A percentile compares a stretch with the other conserved stretches of the same genome.
Conservation (phyloP, 2,329 filamentous ascomycete species). For the Arthroderma sp. region DNA sequence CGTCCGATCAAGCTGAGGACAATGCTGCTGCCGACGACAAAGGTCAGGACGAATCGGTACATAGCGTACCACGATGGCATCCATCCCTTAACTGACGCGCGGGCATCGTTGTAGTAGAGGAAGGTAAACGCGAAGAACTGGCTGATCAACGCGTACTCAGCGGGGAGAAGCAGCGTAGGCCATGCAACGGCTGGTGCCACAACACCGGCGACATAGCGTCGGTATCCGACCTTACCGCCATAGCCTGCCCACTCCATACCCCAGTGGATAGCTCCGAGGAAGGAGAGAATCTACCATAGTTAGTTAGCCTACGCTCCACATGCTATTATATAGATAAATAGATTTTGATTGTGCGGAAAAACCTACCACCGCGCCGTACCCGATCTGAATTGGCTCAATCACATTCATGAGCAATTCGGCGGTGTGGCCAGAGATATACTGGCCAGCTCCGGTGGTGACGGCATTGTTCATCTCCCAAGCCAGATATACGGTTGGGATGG, state of each 20-base stretch:
- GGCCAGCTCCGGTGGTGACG: constrained; percentile 44
- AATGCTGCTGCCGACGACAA: constrained; percentile 72
- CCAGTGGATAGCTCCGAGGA: constrained; percentile 89
- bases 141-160: constrained; percentile 70
- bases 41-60: constrained; percentile 86
- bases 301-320: too few relatives aligned
- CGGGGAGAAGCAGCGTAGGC: constrained; percentile 74
- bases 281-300: constrained; percentile 61
- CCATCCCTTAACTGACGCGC: constrained; percentile 61
- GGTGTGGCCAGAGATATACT: constrained; percentile 55
- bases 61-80: constrained; percentile 73
- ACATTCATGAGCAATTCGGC: constrained; percentile 59
- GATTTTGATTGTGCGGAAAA: neutral
- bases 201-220: constrained; percentile 73
- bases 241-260: constrained; percentile 71
- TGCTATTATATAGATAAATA: neutral
- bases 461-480: constrained; percentile 69
- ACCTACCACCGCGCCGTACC: constrained; percentile 72
- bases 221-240: constrained; percentile 54
- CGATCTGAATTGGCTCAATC: constrained; percentile 77
- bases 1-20: constrained; percentile 69
- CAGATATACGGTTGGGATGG: constrained; percentile 66
- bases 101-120: constrained; percentile 73
- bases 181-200: constrained; percentile 69
- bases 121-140: constrained; percentile 78